Conservation (phyloP, 495 filamentous ascomycete species). For the Neurospora terricola region DNA sequence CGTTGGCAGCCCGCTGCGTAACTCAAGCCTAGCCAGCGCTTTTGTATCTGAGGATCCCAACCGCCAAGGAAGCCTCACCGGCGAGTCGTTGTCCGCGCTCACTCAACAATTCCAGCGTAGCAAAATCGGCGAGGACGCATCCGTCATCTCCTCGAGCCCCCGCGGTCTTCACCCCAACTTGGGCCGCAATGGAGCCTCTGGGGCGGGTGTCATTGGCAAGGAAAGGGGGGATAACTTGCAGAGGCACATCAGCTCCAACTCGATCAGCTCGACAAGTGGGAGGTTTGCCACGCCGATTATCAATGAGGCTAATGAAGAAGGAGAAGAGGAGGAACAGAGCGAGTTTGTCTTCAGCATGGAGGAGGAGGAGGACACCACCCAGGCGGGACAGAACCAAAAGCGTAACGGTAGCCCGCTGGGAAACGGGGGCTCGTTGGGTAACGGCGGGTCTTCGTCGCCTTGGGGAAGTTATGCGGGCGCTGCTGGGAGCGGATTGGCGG, state of each 20-base stretch:
- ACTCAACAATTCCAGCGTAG: constrained; percentile 59
- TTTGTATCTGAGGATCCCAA: constrained; percentile 42
- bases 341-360: constrained; percentile 79
- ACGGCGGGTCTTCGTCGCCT: constrained; percentile 21
- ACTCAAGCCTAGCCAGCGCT: constrained; percentile 62
- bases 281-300: constrained; percentile 54
- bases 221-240: constrained; percentile 30
- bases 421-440: constrained; percentile 21
- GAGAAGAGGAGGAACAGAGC: constrained; percentile 53
- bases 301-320: neutral
- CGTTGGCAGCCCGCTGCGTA: constrained; percentile 87
- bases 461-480: neutral
- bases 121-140: constrained; percentile 33
- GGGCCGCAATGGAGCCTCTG: constrained; percentile 10
- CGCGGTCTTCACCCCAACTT: constrained; percentile 27
- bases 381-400: constrained; percentile 23
- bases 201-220: constrained; percentile 22
- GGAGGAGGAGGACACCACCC: constrained; percentile 49
- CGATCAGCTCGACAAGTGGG: constrained; percentile 36
- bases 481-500: neutral
- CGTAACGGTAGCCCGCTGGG: constrained; percentile 29
- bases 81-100: constrained; percentile 53
- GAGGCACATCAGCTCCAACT: constrained; percentile 42
- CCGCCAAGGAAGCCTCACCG: constrained; percentile 28
- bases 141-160: constrained; percentile 24